Percentiles rank a stretch among this genome's conserved stretches.
Evolutionary conservation across 2,329 filamentous ascomycete genomes (phyloP).

Genomic region (Falciphora oryzae): DNA sequence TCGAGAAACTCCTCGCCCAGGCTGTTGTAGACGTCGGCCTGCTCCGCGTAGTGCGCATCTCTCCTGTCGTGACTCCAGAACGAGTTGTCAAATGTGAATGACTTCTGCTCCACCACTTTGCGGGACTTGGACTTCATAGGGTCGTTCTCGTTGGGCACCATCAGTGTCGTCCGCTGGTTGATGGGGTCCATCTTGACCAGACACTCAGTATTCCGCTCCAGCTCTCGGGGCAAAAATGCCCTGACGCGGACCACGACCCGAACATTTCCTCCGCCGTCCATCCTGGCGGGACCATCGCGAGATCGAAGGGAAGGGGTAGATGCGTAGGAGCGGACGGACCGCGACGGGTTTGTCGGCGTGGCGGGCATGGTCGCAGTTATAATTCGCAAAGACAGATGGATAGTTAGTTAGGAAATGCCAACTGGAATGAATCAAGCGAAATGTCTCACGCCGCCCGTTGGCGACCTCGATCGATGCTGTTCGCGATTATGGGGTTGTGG

Average conservation of each 20-base stretch:
- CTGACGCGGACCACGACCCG: constrained; percentile 76
- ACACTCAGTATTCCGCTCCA: constrained; percentile 73
- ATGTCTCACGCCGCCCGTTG: background rate
- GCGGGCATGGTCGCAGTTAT: constrained; percentile 9
- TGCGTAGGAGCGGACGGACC: constrained; percentile 55
- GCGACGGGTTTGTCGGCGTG: constrained; percentile 6
- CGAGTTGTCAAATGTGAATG: constrained; percentile 93
- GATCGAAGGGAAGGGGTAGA: constrained; percentile 75
- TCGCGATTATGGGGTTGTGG: background rate
- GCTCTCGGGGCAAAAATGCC: constrained; percentile 75
- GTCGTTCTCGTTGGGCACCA: constrained; percentile 41
- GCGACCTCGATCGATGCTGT: background rate
- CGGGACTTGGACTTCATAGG: constrained; percentile 56
- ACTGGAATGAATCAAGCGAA: background rate
- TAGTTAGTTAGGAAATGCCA: background rate
- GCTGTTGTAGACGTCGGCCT: constrained; percentile 90
- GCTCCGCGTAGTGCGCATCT: constrained; percentile 82
- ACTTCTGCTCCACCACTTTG: constrained; percentile 78
- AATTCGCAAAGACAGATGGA: background rate
- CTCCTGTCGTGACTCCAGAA: constrained; percentile 88
- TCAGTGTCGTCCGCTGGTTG: constrained; percentile 77
- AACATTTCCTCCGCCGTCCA: constrained; percentile 68
- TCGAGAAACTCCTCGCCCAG: constrained; percentile 96
- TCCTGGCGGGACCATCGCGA: constrained; percentile 57
- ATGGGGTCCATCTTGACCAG: constrained; percentile 86